Base-by-base conservation (phyloP, 805 yeast genomes). In the Danielozyma ontarioensis region DNA sequence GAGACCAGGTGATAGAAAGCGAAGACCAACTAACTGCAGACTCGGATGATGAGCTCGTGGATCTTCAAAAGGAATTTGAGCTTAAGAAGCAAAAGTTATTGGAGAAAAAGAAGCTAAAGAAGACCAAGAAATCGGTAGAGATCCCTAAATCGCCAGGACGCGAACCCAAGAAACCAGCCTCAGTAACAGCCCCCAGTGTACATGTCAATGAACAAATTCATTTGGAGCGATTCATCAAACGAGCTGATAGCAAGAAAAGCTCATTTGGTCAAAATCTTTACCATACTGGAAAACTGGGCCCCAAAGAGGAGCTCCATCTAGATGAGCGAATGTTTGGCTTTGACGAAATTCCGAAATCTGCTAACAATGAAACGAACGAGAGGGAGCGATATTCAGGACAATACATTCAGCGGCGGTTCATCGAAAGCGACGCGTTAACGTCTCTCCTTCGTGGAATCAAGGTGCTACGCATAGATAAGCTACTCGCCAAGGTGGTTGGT, bases 401-500 rank as follows among this genome's bases (percentile, higher is more conserved):
- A 15, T 47, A 60, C 36, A 65, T 19, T 10, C 22, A 19, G 22
- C 22, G 65, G 37, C 54, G 84, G 29, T 81, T 77, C 44, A 46
- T 81, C 2, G 53, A 67, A 0, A 27, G 42, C 6, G 51, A 45
- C 0, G 48, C 46, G 0, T 39, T 84, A 3, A 50, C 57, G 1
- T 27, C 40, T 4, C 46, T 71, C 3, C 44, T 86, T 5, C 42
- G 53, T 11, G 74, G 72, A 12, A 70, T 74, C 39, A 77, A 79
- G 42, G 51, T 80, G 1, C 55, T 84, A 29, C 62, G 83, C 26
- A 52, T 85, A 2, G 71, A 72, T 7, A 76, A 78, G 42, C 53
- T 83, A 2, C 68, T 76, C 44, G 81, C 86, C 2, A 77, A 79
- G 41, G 77, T 88, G 1, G 43, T 53, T 18, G 81, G 93, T 2